Conservation (phyloP, 2,329 filamentous ascomycete genomes). For the Fusarium brachygibbosum region DNA sequence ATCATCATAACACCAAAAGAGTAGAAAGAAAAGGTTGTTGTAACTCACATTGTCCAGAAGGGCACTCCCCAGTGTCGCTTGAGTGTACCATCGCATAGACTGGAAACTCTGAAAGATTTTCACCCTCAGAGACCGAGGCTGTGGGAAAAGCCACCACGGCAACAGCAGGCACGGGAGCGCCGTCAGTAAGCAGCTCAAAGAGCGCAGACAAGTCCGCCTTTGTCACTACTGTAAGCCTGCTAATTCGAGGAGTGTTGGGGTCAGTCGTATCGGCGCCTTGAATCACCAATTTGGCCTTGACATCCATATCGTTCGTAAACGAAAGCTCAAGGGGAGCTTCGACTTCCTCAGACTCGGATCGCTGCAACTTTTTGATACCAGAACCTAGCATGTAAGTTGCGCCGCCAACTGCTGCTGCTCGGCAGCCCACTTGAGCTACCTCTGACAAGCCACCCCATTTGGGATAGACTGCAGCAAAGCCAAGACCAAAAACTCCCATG, state of each 20-base stretch:
- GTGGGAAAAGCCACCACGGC: constrained; percentile 77
- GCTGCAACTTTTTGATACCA: constrained; percentile 63
- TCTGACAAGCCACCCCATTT: constrained; percentile 95
- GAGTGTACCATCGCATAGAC: constrained; percentile 80
- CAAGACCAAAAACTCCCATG: constrained; percentile 87
- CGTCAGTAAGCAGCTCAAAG: constrained; percentile 80
- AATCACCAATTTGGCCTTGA: constrained; percentile 69
- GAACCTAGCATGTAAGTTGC: constrained; percentile 89
- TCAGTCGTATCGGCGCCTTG: constrained; percentile 55
- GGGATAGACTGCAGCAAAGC: constrained; percentile 89
- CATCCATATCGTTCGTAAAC: constrained; percentile 69
- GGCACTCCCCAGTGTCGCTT: constrained; percentile 93
- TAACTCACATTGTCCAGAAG: constrained; percentile 87
- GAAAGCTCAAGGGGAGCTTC: constrained; percentile 58
- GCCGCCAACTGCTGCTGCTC: constrained; percentile 90
- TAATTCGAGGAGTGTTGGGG: constrained; percentile 57
- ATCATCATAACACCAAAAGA: constrained; percentile 82
- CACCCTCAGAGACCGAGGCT: constrained; percentile 58
- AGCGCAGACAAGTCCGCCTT: constrained; percentile 73
- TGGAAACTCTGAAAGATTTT: constrained; percentile 58
- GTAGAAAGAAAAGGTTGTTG: constrained; percentile 29
- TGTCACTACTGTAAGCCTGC: constrained; percentile 76
- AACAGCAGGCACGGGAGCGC: constrained; percentile 80
- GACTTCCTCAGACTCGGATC: constrained; percentile 35
- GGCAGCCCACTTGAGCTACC: constrained; percentile 90